phyloP scores from a whole-genome alignment of 352 stramenopile species.

The Pythium phragmitis region DNA sequence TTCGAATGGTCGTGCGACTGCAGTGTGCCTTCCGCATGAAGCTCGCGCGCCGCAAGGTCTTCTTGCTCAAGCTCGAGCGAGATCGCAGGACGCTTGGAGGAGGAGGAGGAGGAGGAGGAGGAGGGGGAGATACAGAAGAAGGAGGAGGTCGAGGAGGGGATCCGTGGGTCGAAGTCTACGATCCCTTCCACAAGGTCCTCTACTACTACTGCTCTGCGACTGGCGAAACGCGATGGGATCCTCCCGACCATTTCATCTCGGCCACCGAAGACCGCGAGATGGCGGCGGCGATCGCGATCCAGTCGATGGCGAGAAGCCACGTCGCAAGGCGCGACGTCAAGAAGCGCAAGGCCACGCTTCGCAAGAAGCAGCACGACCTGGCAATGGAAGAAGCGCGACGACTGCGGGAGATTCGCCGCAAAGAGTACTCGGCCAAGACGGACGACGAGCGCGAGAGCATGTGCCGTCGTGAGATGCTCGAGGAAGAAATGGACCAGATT shows the following conservation, averaged over 20 bases:
- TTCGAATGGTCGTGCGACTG: conserved; percentile 42
- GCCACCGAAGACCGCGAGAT: conserved; percentile 42
- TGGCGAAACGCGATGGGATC: conserved; percentile 48
- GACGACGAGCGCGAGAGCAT: conserved; percentile 40
- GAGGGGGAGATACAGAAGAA: no score
- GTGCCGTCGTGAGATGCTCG: conserved; percentile 46
- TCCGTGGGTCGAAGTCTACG: conserved; percentile 66
- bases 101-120: no score
- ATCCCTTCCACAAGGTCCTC: conserved; percentile 48
- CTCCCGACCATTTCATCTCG: conserved; percentile 36
- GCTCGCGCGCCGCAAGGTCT: conserved; percentile 44
- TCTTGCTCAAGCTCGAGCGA: conserved; percentile 30
- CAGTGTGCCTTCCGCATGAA: conserved; percentile 53
- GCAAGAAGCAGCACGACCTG: conserved; percentile 29
- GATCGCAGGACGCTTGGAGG: not conserved
- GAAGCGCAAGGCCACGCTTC: conserved; percentile 29
- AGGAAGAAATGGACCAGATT: conserved; percentile 55
- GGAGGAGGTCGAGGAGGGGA: no score
- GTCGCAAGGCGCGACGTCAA: conserved; percentile 34
- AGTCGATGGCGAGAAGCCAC: conserved; percentile 50
- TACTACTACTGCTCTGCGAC: conserved; percentile 62
- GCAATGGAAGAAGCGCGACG: conserved; percentile 20
- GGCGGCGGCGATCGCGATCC: conserved; percentile 52
- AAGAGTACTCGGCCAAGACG: conserved; percentile 29
- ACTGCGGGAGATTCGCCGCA: conserved; percentile 26